Percentiles rank a stretch among this genome's conserved stretches.
Conservation (phyloP, 2,329 filamentous ascomycete species). For the Geosmithia flava region DNA sequence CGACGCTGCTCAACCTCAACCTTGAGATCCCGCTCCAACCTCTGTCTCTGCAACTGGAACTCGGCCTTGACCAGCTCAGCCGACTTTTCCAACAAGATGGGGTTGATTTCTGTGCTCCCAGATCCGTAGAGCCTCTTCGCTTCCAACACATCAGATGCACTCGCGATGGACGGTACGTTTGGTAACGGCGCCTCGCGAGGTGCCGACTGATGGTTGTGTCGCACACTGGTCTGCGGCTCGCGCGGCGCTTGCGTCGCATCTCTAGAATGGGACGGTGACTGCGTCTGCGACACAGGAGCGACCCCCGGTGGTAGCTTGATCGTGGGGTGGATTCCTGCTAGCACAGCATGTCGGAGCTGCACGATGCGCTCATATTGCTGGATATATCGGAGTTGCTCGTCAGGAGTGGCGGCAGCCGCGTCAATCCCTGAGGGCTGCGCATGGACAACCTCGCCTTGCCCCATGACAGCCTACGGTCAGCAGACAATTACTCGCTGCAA, state of each 20-base stretch:
- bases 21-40: conserved; percentile 64
- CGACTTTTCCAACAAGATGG: conserved; percentile 76
- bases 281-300: neutral
- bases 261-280: neutral
- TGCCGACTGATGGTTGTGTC: neutral
- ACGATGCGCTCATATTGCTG: conserved; percentile 70
- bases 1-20: conserved; percentile 62
- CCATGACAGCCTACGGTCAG: conserved; percentile 9
- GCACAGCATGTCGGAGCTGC: conserved; percentile 65
- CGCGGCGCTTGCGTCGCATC: neutral
- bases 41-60: conserved; percentile 65
- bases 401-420: conserved; percentile 15
- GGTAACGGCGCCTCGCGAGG: conserved; percentile 3
- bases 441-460: conserved; percentile 9
- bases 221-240: neutral
- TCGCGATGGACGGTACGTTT: conserved; percentile 8
- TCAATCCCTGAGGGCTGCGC: conserved; percentile 6
- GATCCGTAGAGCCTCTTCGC: conserved; percentile 29
- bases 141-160: conserved; percentile 13
- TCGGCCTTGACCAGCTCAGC: conserved; percentile 75
- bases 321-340: conserved; percentile 61
- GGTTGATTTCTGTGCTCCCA: conserved; percentile 59
- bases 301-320: conserved; percentile 38
- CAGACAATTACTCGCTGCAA: neutral
- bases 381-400: conserved; percentile 43